These are phyloP conservation scores for Agaricus sinodeliciosus DNA, from an alignment of 768 basidiomycete genomes.

Conservation along the genomic window DNA sequence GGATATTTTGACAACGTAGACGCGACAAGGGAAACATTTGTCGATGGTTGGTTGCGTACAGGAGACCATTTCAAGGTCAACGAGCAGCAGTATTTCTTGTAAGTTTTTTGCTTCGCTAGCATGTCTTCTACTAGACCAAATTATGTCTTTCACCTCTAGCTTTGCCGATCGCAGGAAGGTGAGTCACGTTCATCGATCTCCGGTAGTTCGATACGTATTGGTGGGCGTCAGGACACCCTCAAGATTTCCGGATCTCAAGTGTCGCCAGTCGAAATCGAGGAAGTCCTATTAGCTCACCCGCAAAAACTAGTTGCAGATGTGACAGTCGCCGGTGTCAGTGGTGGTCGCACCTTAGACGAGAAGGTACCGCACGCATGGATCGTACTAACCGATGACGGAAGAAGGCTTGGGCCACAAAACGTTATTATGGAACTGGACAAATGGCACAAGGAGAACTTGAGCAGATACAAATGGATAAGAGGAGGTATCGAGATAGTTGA, in stretches of 20 bases:
- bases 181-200: not conserved
- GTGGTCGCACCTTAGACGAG: constrained; percentile 63
- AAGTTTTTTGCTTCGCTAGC: constrained; percentile 14
- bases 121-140: not conserved
- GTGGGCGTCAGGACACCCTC: constrained; percentile 51
- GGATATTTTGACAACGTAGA: constrained; percentile 70
- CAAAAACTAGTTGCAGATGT: constrained; percentile 55
- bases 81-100: constrained; percentile 59
- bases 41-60: constrained; percentile 66
- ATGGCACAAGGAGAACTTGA: constrained; percentile 56
- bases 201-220: not conserved
- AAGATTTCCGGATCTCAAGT: constrained; percentile 78
- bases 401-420: constrained; percentile 32
- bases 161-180: constrained; percentile 74
- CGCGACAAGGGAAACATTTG: constrained; percentile 59
- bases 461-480: constrained; percentile 70
- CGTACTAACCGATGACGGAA: constrained; percentile 52
- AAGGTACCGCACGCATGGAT: constrained; percentile 74
- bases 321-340: constrained; percentile 69
- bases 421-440: constrained; percentile 42
- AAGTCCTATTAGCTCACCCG: constrained; percentile 54
- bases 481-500: constrained; percentile 64
- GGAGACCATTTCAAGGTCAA: constrained; percentile 65
- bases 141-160: constrained; percentile 23
- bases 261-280: constrained; percentile 75